Evolutionary conservation across 164 flowering plant species (phyloP), one percentile per base, ranked within the genome.

Genomic region (Umbilicus rupestris): DNA sequence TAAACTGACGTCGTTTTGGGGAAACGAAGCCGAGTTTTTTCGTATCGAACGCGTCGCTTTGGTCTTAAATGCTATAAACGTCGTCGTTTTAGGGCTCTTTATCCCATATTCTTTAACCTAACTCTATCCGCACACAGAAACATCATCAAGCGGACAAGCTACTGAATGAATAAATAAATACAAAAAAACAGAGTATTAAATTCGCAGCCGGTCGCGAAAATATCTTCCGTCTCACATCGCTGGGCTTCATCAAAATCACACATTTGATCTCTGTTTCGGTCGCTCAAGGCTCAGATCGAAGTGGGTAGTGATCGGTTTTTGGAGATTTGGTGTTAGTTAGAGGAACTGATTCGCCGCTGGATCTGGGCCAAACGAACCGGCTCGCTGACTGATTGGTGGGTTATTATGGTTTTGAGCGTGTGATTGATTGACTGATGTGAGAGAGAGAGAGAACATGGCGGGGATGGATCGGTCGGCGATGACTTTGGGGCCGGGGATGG

Each of bases 381-480:
- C n/a, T 41, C 6, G 44, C 44, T 41, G 37, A n/a, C n/a, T n/a
- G n/a, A n/a, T 33, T 33, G 37, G 4, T 33, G 37, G 37, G 4
- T 0, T 35, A 7, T 35, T 35, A n/a, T 0, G 37, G 4, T 35
- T 35, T 35, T 35, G 37, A 7, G 22, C 20, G 26, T 6, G 7
- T 2, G 31, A 26, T 24, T 52, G 59, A 52, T 14, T 26, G 59
- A 3, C 10, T 52, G 59, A 52, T 52, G 57, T 50, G 50, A 46
- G 22, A 16, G 15, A 41, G 44, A 4, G 44, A 33, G 37, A 33
- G 37, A 33, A 6, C 37, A 52, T 24, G 31, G 59, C 31, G 59
- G 59, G 31, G 17, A 52, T 52, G 59, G 59, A 52, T 52, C 30
- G 59, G 31, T 52, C 59, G 16, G 31, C 59, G 59, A 52, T 52